A percentile compares a stretch with the other conserved stretches of the same genome.
phyloP scores from a whole-genome alignment of 2,329 filamentous ascomycete genomes.

The Boeremia lycopersici region DNA sequence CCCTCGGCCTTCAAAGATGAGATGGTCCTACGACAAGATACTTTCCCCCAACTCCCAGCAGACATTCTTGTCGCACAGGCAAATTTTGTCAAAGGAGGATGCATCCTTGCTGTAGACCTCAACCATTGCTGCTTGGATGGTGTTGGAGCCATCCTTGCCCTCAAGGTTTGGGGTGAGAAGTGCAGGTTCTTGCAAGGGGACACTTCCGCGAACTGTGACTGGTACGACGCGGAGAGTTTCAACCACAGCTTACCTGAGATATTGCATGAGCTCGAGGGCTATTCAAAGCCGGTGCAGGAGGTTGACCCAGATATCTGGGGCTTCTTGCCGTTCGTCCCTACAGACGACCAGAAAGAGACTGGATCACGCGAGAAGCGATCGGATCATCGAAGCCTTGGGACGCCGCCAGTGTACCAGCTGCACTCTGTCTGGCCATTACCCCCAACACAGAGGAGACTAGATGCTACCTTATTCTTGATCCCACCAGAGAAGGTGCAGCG shows the following conservation, averaged over 20 bases:
- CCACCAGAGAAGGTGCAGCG: neutral
- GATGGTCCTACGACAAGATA: neutral
- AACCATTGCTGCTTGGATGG: neutral
- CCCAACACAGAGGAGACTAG: neutral
- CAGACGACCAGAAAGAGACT: no score
- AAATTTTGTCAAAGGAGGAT: neutral
- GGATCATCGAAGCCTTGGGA: no score
- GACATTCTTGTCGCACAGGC: neutral
- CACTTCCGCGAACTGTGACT: slow-evolving; percentile 24
- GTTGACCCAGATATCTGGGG: neutral
- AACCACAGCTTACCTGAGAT: neutral
- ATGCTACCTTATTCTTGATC: neutral
- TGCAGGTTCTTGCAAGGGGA: slow-evolving; percentile 33
- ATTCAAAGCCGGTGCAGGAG: neutral
- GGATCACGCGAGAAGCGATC: no score
- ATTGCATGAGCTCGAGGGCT: neutral
- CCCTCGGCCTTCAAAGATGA: neutral
- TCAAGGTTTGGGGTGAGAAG: slow-evolving; percentile 33
- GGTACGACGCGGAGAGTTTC: slow-evolving; percentile 10
- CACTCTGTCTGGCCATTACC: no score
- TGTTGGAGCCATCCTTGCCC: slow-evolving; percentile 23
- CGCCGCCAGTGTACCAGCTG: no score
- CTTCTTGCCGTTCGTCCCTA: neutral
- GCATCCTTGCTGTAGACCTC: neutral
- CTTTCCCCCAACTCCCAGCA: neutral